Conservation (phyloP, 2,329 filamentous ascomycete genomes). For the Fusarium sacchari region DNA sequence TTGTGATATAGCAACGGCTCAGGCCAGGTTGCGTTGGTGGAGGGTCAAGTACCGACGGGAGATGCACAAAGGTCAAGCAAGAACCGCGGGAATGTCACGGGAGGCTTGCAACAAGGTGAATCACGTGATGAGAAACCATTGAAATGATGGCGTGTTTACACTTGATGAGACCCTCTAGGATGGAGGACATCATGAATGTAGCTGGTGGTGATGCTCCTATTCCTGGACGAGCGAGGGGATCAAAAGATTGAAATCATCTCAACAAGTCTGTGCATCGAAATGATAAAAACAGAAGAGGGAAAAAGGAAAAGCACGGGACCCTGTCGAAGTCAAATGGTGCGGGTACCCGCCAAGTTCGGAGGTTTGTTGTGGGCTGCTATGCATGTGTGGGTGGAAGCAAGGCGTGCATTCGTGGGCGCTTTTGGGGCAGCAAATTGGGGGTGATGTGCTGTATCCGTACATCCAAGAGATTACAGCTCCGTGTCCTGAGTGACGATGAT, state of each 20-base stretch:
- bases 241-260: slow-evolving; percentile 27
- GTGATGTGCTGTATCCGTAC: not conserved
- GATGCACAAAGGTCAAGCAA: slow-evolving; percentile 42
- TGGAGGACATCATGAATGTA: not conserved
- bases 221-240: not conserved
- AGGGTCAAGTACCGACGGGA: slow-evolving; percentile 42
- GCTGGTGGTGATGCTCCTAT: not conserved
- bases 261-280: slow-evolving; percentile 34
- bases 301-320: slow-evolving; percentile 10
- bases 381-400: slow-evolving; percentile 16
- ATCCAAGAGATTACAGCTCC: not conserved
- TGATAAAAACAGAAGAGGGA: slow-evolving; percentile 13
- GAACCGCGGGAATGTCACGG: slow-evolving; percentile 42
- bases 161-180: not conserved
- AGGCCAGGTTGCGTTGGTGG: slow-evolving; percentile 21
- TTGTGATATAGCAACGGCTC: slow-evolving; percentile 19
- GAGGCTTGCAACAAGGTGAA: slow-evolving; percentile 13
- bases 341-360: slow-evolving; percentile 35
- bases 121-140: slow-evolving; percentile 20
- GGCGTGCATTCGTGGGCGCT: slow-evolving; percentile 18
- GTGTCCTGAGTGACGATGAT: not conserved
- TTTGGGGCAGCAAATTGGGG: not conserved
- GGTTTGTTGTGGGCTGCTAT: slow-evolving; percentile 27
- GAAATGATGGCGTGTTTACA: not conserved
- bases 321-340: slow-evolving; percentile 34